Evolutionary conservation across 345 rosid species (phyloP), one percentile per base, ranked within the genome.

Genomic region (Reutealis trisperma): DNA sequence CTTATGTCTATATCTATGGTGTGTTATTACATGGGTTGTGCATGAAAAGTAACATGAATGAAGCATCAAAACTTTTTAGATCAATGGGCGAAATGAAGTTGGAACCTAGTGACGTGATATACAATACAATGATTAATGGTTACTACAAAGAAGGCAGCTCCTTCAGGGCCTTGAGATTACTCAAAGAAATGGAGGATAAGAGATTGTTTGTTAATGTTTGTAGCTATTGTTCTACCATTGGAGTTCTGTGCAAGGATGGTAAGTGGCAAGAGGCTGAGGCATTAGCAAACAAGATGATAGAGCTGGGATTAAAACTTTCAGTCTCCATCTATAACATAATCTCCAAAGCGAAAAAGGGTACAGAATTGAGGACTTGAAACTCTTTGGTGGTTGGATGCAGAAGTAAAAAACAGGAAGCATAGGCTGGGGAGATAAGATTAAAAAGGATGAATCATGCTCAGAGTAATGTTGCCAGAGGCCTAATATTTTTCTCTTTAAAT

Each of bases 121-220:
- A 88, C 85, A 82, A 91, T 79, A 91, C 81, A 24, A 85, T 94
- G 91, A 90, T 94, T 67, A 80, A 80, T 14, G 93, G 97, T 12
- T 94, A 94, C 73, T 90, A 97, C 74, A 90, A 83, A 49, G 95
- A 93, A 76, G 90, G 89, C 58, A 89, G 85, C 83, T 86, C 90
- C 0, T 93, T 79, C 78, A 87, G 84, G 80, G 97, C 94, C 42
- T 69, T 94, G 83, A 89, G 84, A 81, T 67, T 94, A 82, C 41
- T 88, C 3, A 54, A 72, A 65, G 96, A 89, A 78, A 94, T 94
- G 97, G 81, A 76, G 27, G 85, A 83, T 69, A 83, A 72, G 65
- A 73, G 85, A 66, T 61, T 91, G 82, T 82, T 83, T 79, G 94
- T 97, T 14, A 91, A 90, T 80, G 71, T 88, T 27, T 89, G 92